Evolutionary conservation across 2,329 filamentous ascomycete genomes (phyloP).

Genomic region (Magnaporthiopsis incrustans): DNA sequence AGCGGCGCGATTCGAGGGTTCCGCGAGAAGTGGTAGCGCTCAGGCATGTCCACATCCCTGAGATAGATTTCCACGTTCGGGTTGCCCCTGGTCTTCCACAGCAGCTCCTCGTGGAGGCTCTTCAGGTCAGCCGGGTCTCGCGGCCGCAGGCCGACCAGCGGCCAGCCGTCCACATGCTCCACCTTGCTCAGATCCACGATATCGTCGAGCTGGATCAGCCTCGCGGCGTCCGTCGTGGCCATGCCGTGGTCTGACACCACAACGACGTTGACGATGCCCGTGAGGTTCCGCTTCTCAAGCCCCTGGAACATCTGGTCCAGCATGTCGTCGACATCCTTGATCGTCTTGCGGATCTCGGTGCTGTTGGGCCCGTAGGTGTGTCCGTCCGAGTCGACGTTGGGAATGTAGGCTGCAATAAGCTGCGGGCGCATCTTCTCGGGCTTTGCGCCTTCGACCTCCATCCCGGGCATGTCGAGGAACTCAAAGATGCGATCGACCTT

Average conservation of each 20-base stretch:
- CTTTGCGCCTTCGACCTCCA: slow-evolving; percentile 46
- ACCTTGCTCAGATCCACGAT: slow-evolving; percentile 71
- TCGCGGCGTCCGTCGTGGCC: slow-evolving; percentile 78
- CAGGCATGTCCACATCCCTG: slow-evolving; percentile 79
- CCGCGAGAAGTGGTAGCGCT: slow-evolving; percentile 81
- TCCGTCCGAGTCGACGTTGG: slow-evolving; percentile 80
- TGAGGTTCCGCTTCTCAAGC: slow-evolving; percentile 74
- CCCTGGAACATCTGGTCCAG: slow-evolving; percentile 68
- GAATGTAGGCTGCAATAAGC: slow-evolving; percentile 89
- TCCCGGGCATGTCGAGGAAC: slow-evolving; percentile 76
- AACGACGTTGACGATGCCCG: slow-evolving; percentile 82
- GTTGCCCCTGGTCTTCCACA: slow-evolving; percentile 48
- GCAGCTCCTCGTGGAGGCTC: slow-evolving; percentile 55
- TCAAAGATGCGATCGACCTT: slow-evolving; percentile 76
- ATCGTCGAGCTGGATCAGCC: slow-evolving; percentile 85
- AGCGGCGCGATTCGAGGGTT: slow-evolving; percentile 88
- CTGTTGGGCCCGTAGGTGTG: slow-evolving; percentile 91
- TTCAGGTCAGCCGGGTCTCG: slow-evolving; percentile 60
- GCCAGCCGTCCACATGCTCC: slow-evolving; percentile 88
- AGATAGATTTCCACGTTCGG: slow-evolving; percentile 82
- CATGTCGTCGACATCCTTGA: slow-evolving; percentile 75
- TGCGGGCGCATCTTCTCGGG: slow-evolving; percentile 63
- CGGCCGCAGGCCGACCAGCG: slow-evolving; percentile 78
- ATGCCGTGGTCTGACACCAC: slow-evolving; percentile 98
- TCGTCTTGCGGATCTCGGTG: slow-evolving; percentile 77